phyloP scores from a whole-genome alignment of 139 green algal genomes.

The Medakamo hakoo region DNA sequence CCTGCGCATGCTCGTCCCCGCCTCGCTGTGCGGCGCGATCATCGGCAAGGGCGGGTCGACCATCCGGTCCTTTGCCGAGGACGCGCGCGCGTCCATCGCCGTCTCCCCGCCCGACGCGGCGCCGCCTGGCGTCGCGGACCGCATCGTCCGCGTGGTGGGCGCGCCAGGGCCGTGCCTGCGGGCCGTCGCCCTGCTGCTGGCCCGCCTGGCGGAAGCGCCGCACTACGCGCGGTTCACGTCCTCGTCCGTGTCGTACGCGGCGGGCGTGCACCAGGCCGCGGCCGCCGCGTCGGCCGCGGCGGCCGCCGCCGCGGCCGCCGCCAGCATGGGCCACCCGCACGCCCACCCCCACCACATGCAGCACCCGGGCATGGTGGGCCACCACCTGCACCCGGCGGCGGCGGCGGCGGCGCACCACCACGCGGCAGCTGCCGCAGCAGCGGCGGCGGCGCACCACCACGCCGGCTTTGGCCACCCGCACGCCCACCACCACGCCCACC shows the following conservation, averaged over 20 bases:
- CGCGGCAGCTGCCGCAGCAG: no score
- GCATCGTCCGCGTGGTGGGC: background rate
- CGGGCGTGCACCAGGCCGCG: no score
- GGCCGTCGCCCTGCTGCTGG: background rate
- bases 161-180: background rate
- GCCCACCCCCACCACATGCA: no score
- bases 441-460: no score
- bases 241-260: background rate
- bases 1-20: conserved; percentile 56
- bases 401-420: no score
- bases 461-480: no score
- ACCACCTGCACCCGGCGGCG: no score
- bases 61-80: conserved; percentile 57
- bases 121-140: background rate
- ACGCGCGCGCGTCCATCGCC: conserved; percentile 47
- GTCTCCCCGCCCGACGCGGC: conserved; percentile 25
- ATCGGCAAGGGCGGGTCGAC: conserved; percentile 66
- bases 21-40: conserved; percentile 51
- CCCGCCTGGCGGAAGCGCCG: background rate
- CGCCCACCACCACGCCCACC: no score
- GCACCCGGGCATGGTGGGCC: no score
- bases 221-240: background rate
- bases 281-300: no score
- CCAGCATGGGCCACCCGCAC: no score
- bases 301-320: no score